These are phyloP conservation scores for Amanita inopinata DNA, from an alignment of 768 basidiomycete species.

Conservation along the genomic window DNA sequence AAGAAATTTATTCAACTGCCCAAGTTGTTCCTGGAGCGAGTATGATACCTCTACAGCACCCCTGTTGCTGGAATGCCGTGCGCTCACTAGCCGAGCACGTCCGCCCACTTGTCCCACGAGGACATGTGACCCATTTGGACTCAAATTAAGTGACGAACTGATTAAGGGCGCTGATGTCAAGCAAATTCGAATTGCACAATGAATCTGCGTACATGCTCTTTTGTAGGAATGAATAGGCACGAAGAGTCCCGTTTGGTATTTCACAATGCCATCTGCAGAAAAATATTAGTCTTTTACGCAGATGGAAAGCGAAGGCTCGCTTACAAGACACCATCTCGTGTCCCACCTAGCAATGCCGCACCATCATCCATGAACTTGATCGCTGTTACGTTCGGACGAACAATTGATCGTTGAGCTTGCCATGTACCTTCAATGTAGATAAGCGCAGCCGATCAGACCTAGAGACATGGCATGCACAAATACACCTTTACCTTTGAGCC, in stretches of 20 bases:
- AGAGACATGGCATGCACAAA: constrained; percentile 1
- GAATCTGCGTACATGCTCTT: constrained; percentile 40
- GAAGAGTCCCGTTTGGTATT: constrained; percentile 55
- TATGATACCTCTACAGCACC: constrained; percentile 47
- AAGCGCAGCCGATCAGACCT: not conserved
- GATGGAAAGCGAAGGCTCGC: constrained; percentile 14
- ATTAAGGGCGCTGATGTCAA: not conserved
- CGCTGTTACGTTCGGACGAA: constrained; percentile 53
- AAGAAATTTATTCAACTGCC: constrained; percentile 13
- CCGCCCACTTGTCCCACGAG: constrained; percentile 45
- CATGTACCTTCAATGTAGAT: constrained; percentile 37
- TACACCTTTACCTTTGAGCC: constrained; percentile 39
- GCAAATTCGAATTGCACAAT: constrained; percentile 1
- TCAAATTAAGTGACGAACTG: constrained; percentile 48
- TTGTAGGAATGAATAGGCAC: constrained; percentile 49
- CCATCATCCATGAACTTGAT: constrained; percentile 58
- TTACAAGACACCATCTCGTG: constrained; percentile 60
- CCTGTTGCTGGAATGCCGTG: constrained; percentile 38
- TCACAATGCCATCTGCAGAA: constrained; percentile 56
- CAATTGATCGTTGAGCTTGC: constrained; percentile 55
- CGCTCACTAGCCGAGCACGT: constrained; percentile 38
- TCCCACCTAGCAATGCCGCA: constrained; percentile 55
- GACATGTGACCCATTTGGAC: constrained; percentile 36
- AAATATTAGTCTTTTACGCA: constrained; percentile 7
- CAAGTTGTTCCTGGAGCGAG: constrained; percentile 30